phyloP scores from a whole-genome alignment of 495 filamentous ascomycete species.

The Jackrogersella minutella region DNA sequence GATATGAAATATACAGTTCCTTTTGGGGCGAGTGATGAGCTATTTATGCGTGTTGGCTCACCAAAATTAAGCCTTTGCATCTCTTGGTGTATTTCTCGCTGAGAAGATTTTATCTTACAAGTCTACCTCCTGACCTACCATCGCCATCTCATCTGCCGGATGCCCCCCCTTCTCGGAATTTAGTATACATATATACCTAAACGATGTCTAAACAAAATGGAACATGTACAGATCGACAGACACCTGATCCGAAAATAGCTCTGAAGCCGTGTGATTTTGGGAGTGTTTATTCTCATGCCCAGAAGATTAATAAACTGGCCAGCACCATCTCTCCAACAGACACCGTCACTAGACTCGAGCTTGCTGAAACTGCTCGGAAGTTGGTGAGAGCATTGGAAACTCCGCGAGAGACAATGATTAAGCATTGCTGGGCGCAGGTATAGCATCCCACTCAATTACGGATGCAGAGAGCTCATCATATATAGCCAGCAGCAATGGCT shows the following conservation, averaged over 20 bases:
- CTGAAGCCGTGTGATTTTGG: slow-evolving; percentile 16
- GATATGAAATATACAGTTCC: neutral
- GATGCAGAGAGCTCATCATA: neutral
- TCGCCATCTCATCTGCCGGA: neutral
- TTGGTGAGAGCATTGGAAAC: slow-evolving; percentile 45
- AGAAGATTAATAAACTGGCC: slow-evolving; percentile 6
- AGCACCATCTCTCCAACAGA: slow-evolving; percentile 4
- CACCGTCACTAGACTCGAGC: slow-evolving; percentile 7
- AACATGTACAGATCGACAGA: neutral
- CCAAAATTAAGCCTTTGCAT: slow-evolving; percentile 1
- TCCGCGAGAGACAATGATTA: slow-evolving; percentile 48
- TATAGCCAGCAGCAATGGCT: slow-evolving; percentile 13
- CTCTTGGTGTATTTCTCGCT: neutral
- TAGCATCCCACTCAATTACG: neutral
- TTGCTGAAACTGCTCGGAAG: slow-evolving; percentile 41
- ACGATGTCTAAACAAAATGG: slow-evolving; percentile 1
- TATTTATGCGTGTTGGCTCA: neutral
- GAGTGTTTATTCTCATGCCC: slow-evolving; percentile 1
- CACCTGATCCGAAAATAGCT: slow-evolving; percentile 6
- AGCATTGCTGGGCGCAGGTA: slow-evolving; percentile 47
- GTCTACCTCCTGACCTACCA: neutral
- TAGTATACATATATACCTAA: neutral
- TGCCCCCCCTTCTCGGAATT: neutral
- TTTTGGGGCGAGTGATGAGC: neutral
- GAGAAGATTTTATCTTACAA: neutral